Conservation (phyloP, 2,329 filamentous ascomycete species). For the Pseudocercospora cruenta region DNA sequence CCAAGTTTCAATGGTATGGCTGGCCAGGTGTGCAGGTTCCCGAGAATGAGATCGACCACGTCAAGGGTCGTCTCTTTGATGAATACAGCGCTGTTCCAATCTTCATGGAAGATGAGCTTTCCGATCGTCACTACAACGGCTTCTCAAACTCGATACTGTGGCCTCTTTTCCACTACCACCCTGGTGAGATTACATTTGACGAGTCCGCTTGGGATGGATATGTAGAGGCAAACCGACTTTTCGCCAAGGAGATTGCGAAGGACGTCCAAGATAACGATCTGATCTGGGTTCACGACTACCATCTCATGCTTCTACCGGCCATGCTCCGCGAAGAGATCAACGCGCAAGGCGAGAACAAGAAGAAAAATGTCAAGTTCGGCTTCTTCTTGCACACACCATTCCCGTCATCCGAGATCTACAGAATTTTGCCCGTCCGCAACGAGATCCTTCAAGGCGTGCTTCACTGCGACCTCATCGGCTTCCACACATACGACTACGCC, state of each 20-base stretch:
- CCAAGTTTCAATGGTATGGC: constrained; percentile 97
- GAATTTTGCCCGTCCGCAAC: constrained; percentile 90
- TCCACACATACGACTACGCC: constrained; percentile 99
- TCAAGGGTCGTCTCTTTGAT: constrained; percentile 78
- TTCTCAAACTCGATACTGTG: constrained; percentile 98
- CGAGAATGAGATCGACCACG: constrained; percentile 73
- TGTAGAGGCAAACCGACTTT: constrained; percentile 87
- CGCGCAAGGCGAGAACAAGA: constrained; percentile 62
- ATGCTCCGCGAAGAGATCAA: constrained; percentile 88
- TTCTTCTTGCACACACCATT: constrained; percentile 99
- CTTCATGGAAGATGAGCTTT: constrained; percentile 90
- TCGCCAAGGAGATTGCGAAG: constrained; percentile 82
- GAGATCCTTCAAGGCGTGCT: constrained; percentile 84
- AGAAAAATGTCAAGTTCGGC: constrained; percentile 91
- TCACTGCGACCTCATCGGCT: constrained; percentile 92
- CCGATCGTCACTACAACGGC: constrained; percentile 95
- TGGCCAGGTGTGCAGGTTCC: constrained; percentile 95
- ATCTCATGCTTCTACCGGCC: constrained; percentile 92
- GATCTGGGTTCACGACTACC: constrained; percentile 98
- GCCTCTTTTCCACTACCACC: constrained; percentile 98
- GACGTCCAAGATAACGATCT: constrained; percentile 92
- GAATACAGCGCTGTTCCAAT: constrained; percentile 90
- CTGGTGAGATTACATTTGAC: constrained; percentile 97
- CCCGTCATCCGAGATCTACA: constrained; percentile 94
- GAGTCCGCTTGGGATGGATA: constrained; percentile 93